Base-by-base conservation (phyloP, 306 rosid species). In the Medicago arabica region DNA sequence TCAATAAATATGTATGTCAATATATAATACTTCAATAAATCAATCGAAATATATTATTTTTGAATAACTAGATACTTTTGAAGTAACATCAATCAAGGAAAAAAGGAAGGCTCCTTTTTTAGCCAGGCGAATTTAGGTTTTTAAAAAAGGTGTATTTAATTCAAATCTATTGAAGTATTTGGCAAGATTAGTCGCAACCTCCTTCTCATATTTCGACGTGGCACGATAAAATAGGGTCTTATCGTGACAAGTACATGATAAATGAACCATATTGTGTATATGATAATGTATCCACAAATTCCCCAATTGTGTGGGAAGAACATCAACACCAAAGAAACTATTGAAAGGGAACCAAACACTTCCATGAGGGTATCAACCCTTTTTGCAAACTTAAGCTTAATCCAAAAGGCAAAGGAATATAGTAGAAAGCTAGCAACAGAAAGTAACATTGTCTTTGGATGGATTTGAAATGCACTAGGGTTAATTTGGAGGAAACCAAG, bases 361-460 rank as follows among this genome's bases (percentile, higher is more conserved):
- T 75, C 63, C 79, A 63, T 49, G 2, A 75, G 4, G 16, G 13
- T 63, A 14, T 39, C 72, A 39, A 65, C 17, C 40, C 28, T 3
- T 4, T 1, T 19, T 7, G 7, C 40, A 21, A 57, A 72, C 23
- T 21, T 55, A 13, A 71, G 5, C 54, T 21, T 44, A 13, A 14
- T 7, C 72, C 72, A 67, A 21, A 67, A 67, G 18, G 41, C 58
- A 4, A 68, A 23, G 36, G 43, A 68, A 68, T 68, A 68, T 9
- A 44, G 2, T 23, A 68, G 15, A 68, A 68, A 68, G 40, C 59
- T 68, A 25, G 59, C 58, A 46, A 46, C 47, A 6, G 72, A 68
- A 8, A 68, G 14, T 0, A 68, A 14, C 0, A 4, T 68, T 5
- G 23, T 68, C 0, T 23, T 44, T 46, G 58, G 73, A 13, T 68